Evolutionary conservation across 768 basidiomycete genomes (phyloP), one percentile per base, ranked within the genome.

Genomic region (Podaxis sp.): DNA sequence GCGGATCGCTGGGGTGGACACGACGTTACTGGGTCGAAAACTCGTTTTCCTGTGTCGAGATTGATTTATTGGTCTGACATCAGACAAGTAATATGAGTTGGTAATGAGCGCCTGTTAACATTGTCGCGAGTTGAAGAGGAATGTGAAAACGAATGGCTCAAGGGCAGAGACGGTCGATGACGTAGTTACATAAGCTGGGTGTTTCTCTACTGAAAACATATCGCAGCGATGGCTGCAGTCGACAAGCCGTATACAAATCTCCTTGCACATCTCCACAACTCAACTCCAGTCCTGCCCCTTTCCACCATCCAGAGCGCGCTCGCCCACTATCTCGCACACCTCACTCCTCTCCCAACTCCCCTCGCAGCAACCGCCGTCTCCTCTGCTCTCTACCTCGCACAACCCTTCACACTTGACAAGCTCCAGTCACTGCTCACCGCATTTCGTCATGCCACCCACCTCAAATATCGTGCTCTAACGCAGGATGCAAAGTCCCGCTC

Each of bases 401-500:
- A 77, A 19, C 80, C 81, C 0, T 74, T 82, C 56, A 77, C 81
- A 15, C 70, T 82, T 64, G 69, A 75, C 9, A 82, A 80, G 64
- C 76, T 88, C 3, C 75, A 82, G 56, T 75, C 81, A 0, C 77
- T 89, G 7, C 70, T 78, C 5, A 81, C 78, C 6, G 83, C 86
- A 17, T 87, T 87, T 69, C 79, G 86, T 30, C 84, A 88, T 76
- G 84, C 86, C 3, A 70, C 81, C 2, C 86, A 87, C 68, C 68
- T 86, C 26, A 85, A 84, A 64, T 76, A 79, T 58, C 76, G 78
- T 52, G 73, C 75, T 19, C 66, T 84, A 39, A 59, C 74, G 26
- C 76, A 82, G 22, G 73, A 75, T 4, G 68, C 48, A 66, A 74
- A 75, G 67, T 70, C 64, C 9, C 71, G 71, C 17, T 77, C 76